A percentile compares a stretch with the other conserved stretches of the same genome.
These are phyloP conservation scores for Candida germanica DNA, from an alignment of 805 yeast species.

Conservation along the genomic window DNA sequence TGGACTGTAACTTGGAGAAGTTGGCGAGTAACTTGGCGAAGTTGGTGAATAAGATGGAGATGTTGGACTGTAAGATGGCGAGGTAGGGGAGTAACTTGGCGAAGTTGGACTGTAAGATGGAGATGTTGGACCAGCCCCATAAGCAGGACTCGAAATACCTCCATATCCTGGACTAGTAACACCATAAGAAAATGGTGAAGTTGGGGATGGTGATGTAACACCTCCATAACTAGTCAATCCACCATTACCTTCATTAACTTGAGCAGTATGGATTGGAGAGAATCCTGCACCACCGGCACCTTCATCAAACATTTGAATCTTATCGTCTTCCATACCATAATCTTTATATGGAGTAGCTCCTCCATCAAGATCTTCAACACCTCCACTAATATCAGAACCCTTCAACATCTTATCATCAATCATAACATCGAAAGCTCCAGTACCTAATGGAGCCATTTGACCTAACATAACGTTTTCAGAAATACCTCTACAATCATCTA, in stretches of 20 bases:
- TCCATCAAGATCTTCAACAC: slow-evolving; percentile 43
- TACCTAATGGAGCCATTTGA: slow-evolving; percentile 97
- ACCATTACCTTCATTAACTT: slow-evolving; percentile 66
- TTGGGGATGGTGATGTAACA: slow-evolving; percentile 46
- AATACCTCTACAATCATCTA: slow-evolving; percentile 98
- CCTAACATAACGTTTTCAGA: slow-evolving; percentile 97
- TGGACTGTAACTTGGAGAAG: slow-evolving; percentile 72
- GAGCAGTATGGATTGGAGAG: slow-evolving; percentile 92
- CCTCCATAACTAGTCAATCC: slow-evolving; percentile 91
- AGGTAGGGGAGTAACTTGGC: slow-evolving; percentile 65
- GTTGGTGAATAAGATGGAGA: slow-evolving; percentile 73
- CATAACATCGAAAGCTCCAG: slow-evolving; percentile 95
- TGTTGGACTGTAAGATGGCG: slow-evolving; percentile 65
- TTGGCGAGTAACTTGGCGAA: slow-evolving; percentile 64
- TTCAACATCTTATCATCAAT: slow-evolving; percentile 86
- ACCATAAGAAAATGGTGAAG: slow-evolving; percentile 56
- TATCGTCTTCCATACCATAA: slow-evolving; percentile 59
- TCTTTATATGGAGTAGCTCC: slow-evolving; percentile 89
- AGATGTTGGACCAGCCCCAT: slow-evolving; percentile 52
- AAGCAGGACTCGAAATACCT: slow-evolving; percentile 50
- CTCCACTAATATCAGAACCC: slow-evolving; percentile 45
- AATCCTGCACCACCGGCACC: slow-evolving; percentile 81
- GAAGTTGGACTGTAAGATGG: slow-evolving; percentile 72
- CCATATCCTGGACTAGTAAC: slow-evolving; percentile 51
- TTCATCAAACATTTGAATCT: slow-evolving; percentile 54